These are phyloP conservation scores for Xylaria sp. DNA, from an alignment of 2,329 filamentous ascomycete genomes.

Conservation along the genomic window DNA sequence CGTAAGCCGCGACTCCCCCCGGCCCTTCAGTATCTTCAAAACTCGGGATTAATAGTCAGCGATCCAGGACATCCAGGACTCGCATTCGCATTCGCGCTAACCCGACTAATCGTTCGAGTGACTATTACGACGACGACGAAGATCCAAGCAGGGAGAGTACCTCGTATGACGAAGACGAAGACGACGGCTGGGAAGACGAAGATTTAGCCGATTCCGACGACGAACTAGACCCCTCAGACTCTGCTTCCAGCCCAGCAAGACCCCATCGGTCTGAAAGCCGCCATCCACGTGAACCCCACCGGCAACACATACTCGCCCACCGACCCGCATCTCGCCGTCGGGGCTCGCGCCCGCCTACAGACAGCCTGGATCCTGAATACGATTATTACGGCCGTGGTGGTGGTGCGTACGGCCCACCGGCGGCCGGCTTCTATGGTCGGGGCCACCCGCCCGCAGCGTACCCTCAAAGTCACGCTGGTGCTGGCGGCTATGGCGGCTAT, in stretches of 20 bases:
- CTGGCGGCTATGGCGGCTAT: conserved; percentile 55
- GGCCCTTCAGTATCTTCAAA: conserved; percentile 34
- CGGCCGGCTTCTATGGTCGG: conserved; percentile 48
- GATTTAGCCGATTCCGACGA: conserved; percentile 50
- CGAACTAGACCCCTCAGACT: conserved; percentile 68
- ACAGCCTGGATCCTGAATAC: conserved; percentile 70
- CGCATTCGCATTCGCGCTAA: conserved; percentile 33
- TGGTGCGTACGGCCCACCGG: conserved; percentile 45
- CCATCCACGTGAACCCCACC: conserved; percentile 50
- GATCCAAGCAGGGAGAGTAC: conserved; percentile 38
- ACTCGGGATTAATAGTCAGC: conserved; percentile 34
- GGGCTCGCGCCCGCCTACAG: conserved; percentile 58
- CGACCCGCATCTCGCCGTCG: conserved; percentile 43
- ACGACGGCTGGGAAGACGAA: conserved; percentile 54
- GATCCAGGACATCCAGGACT: conserved; percentile 33
- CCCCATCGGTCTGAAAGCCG: conserved; percentile 49
- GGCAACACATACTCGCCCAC: conserved; percentile 52
- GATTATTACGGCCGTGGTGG: conserved; percentile 64
- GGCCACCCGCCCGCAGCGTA: conserved; percentile 54
- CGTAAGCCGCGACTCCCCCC: conserved; percentile 53
- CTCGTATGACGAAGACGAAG: conserved; percentile 49
- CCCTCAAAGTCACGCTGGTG: conserved; percentile 61
- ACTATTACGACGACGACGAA: conserved; percentile 31
- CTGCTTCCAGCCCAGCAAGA: conserved; percentile 61
- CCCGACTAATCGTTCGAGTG: conserved; percentile 7